Conservation (phyloP, 139 green algal genomes). For the Cymbomonas tetramitiformis region DNA sequence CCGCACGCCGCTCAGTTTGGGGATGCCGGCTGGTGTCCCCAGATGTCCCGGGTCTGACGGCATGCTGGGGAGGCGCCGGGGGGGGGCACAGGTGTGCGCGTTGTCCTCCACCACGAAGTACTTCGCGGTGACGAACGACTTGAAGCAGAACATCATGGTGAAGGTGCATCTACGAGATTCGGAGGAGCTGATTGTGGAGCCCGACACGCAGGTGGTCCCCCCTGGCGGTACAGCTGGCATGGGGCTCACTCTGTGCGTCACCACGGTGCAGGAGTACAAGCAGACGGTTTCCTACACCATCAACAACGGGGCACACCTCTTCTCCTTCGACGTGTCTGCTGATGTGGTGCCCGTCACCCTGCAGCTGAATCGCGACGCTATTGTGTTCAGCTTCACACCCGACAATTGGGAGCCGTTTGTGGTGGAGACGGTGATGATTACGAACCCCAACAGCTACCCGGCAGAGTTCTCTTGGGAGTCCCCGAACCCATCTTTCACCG, state of each 20-base stretch:
- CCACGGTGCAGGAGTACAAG: conserved; percentile 20
- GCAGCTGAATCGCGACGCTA: not conserved
- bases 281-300: conserved; percentile 45
- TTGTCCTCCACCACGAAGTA: conserved; percentile 22
- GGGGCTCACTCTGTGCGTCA: conserved; percentile 30
- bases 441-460: conserved; percentile 46
- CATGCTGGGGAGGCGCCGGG: not conserved
- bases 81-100: not conserved
- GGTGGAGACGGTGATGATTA: conserved; percentile 39
- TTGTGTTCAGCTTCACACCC: conserved; percentile 36
- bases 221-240: conserved; percentile 33
- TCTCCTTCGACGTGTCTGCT: conserved; percentile 36
- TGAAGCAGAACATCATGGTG: conserved; percentile 38
- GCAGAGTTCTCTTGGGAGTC: conserved; percentile 37
- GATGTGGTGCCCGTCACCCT: conserved; percentile 36
- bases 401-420: conserved; percentile 23
- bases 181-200: not conserved
- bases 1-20: no score
- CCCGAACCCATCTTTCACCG: conserved; percentile 26
- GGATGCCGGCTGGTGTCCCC: not conserved
- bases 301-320: conserved; percentile 52
- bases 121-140: conserved; percentile 45
- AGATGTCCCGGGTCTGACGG: not conserved
- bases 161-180: conserved; percentile 35
- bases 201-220: conserved; percentile 10